Evolutionary conservation across 108 stramenopile genomes (phyloP), one percentile per base, ranked within the genome.

Genomic region (Stephanodiscus triporus): DNA sequence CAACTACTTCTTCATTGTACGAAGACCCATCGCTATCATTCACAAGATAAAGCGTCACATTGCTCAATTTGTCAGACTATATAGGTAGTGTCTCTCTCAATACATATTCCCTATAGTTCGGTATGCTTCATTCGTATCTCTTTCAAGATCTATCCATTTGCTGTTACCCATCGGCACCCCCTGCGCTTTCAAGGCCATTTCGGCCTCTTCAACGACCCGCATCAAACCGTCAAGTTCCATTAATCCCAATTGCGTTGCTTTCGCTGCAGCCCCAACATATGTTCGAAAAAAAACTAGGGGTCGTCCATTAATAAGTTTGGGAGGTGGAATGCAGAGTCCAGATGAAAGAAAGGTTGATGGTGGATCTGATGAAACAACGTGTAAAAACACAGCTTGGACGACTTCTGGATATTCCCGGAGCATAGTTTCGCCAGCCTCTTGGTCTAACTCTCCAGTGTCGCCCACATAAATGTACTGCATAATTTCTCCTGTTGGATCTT

Each of bases 391-490:
- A 10, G 95, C 97, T 61, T 90, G 88, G 36, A 97, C 90, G 27
- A 91, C 70, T 82, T 95, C 91, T 23, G 97, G 97, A 63, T 96
- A 96, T 63, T 92, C 87, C 8, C 88, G 80, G 19, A 94, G 70
- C 95, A 98, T 96, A 24, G 89, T 88, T 73, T 96, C 95, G 4
- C 90, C 93, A 2, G 96, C 96, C 75, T 97, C 89, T 73, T 91
- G 87, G 65, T 98, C 97, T 19, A 93, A 64, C 72, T 98, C 97
- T 32, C 97, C 97, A 10, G 95, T 95, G 62, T 98, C 97, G 9
- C 97, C 97, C 29, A 98, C 90, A 63, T 96, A 96, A 8, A 98
- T 82, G 73, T 98, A 98, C 70, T 88, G 86, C 55, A 94, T 88
- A 34, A 84, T 85, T 58, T 85, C 73, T 6, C 84, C 91, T 10